A percentile compares a stretch with the other conserved stretches of the same genome.
Conservation (phyloP, 208 protist genomes). For the Trichomonas gallinae region DNA sequence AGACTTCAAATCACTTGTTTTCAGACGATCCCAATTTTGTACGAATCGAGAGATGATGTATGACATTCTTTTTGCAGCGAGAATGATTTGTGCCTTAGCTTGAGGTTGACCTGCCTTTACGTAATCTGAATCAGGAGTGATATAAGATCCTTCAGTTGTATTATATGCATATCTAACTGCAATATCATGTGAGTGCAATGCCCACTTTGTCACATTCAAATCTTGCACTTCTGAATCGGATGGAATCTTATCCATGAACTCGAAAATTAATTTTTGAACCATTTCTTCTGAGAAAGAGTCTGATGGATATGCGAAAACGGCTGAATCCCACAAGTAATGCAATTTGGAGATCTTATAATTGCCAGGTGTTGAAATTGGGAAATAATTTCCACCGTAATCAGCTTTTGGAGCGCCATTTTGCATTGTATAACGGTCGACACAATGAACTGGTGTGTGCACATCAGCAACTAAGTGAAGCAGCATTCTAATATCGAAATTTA, state of each 20-base stretch:
- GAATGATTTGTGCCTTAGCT: background rate
- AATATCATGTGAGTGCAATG: background rate
- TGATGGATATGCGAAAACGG: background rate
- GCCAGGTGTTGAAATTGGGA: background rate
- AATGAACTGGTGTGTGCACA: background rate
- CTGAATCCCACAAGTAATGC: background rate
- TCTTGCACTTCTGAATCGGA: background rate
- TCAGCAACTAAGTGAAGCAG: background rate
- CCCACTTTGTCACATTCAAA: background rate
- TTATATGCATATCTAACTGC: background rate
- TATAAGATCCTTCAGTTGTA: background rate
- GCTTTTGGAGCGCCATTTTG: background rate
- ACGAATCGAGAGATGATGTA: background rate
- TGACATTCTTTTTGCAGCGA: background rate
- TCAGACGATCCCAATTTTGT: background rate
- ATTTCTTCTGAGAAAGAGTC: background rate
- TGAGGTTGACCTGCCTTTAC: background rate
- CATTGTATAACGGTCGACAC: background rate
- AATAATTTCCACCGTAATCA: background rate
- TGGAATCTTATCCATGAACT: background rate
- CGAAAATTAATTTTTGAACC: background rate
- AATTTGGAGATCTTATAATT: background rate
- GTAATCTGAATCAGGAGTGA: background rate
- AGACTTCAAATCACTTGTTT: too few relatives aligned
- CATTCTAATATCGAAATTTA: background rate